Evolutionary conservation across 1,139 yeast genomes (phyloP), one percentile per base, ranked within the genome.

Genomic region (Taphrina pruni): DNA sequence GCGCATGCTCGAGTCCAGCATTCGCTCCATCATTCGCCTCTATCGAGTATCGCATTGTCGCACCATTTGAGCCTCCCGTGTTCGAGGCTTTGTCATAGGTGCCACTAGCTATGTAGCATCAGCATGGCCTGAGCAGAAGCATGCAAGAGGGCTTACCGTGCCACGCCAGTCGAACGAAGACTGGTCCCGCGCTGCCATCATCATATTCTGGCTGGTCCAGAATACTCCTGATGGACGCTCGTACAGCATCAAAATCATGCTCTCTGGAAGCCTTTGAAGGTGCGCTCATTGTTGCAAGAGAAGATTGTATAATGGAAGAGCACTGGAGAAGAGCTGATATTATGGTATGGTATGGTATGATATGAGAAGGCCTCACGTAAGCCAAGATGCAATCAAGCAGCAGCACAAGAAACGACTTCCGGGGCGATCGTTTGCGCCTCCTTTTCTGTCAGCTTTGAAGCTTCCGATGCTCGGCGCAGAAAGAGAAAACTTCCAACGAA

Each of bases 11-110:
- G 52, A 91, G 83, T 65, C 97, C 97, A 55, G 84, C 85, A 78
- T 91, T 91, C 72, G 88, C 93, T 14, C 56, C 58, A 41, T 70
- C 70, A 43, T 67, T 56, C 12, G 71, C 67, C 56, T 70, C 71
- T 32, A 67, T 65, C 17, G 64, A 69, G 38, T 61, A 73, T 74
- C 90, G 82, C 89, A 90, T 89, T 66, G 97, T 88, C 74, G 96
- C 97, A 71, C 89, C 90, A 77, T 79, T 88, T 5, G 95, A 87
- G 50, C 97, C 97, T 74, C 97, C 97, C 11, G 84, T 76, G 68
- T 83, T 80, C 73, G 84, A 84, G 60, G 80, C 77, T 78, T 84
- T 84, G 74, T 86, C 85, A 78, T 81, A 89, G 46, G 94, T 87
- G 69, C 94, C 95, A 48, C 73, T 71, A 2, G 75, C 72, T 45